Percentiles rank a stretch among this genome's conserved stretches.
Conservation (phyloP, 305 asterid species). For the Coffea humblotiana region DNA sequence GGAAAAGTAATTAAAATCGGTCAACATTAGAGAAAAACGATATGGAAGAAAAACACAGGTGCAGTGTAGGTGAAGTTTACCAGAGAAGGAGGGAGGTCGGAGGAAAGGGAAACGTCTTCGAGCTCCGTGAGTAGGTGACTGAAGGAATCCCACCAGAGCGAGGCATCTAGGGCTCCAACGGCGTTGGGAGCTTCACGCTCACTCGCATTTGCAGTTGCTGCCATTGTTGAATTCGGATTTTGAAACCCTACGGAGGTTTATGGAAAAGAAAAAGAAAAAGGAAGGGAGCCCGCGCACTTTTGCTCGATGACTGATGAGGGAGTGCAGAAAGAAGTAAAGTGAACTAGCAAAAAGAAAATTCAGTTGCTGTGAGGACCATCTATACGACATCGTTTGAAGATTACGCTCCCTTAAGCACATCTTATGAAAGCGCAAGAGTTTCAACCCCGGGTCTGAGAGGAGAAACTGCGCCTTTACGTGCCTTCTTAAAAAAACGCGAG, state of each 20-base stretch:
- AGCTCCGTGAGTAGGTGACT: constrained; percentile 57
- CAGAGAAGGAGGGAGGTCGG: constrained; percentile 56
- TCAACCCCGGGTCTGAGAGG: no score
- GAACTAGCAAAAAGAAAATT: no score
- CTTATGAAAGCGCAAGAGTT: no score
- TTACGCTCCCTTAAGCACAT: no score
- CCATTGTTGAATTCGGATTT: constrained; percentile 2
- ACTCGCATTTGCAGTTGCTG: constrained; percentile 32
- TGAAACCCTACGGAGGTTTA: not conserved
- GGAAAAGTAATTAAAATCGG: constrained; percentile 3
- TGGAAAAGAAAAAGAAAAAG: no score
- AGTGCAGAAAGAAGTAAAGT: no score
- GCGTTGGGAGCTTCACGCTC: constrained; percentile 30
- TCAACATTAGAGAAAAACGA: no score
- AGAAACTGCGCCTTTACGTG: no score
- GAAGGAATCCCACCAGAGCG: constrained; percentile 97
- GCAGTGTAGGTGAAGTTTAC: constrained; percentile 27
- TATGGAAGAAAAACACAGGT: not conserved
- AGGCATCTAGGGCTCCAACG: constrained; percentile 49
- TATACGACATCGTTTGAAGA: no score
- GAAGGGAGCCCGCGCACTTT: constrained; percentile 4
- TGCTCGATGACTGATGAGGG: no score
- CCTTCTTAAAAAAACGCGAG: no score
- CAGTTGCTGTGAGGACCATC: no score
- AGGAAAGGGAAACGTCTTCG: constrained; percentile 54